Evolutionary conservation across 2,329 filamentous ascomycete species (phyloP), one percentile per base, ranked within the genome.

Genomic region (Trichophyton schoenleinii): DNA sequence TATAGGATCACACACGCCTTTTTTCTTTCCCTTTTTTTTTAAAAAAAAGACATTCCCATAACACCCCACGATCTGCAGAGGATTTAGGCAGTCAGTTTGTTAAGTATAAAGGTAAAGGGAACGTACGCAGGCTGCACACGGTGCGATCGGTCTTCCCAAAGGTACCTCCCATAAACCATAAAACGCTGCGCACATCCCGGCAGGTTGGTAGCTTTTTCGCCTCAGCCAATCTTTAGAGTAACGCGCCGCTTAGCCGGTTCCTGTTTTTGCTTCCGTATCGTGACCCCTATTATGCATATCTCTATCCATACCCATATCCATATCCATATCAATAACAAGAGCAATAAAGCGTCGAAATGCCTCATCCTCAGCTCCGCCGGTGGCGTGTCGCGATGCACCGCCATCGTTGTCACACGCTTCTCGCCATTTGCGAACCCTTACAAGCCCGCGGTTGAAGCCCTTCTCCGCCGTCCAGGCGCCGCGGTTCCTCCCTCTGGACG

Each of bases 381-480:
- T 55, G 22, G 34, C 44, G 11, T 28, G 67, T 66, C 59, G 49
- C 18, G 58, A 46, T 13, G 58, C 22, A n/a, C 42, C 22, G 7
- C 42, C 70, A 11, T 71, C 72, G 41, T 69, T 70, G 57, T 76
- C 74, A 36, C 72, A 74, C 52, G 67, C 66, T 49, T 72, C 71
- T 55, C 74, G 71, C 60, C 70, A 68, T 61, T 72, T 73, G 49
- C 70, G 69, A 60, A 76, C 72, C 64, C 70, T 74, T 18, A 71
- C 73, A 41, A 76, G 59, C 1, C 73, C 74, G 18, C 74, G 70
- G 28, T 74, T 76, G 61, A 76, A 76, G 3, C 74, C 74, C 63
- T 75, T 77, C 64, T 76, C 74, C 9, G 70, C 65, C 4, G 72
- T 76, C 74, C 74, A 76, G 11, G 69, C 67, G 15, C 74, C 73